phyloP scores from a whole-genome alignment of 2,329 filamentous ascomycete species.

The Fusarium udum region DNA sequence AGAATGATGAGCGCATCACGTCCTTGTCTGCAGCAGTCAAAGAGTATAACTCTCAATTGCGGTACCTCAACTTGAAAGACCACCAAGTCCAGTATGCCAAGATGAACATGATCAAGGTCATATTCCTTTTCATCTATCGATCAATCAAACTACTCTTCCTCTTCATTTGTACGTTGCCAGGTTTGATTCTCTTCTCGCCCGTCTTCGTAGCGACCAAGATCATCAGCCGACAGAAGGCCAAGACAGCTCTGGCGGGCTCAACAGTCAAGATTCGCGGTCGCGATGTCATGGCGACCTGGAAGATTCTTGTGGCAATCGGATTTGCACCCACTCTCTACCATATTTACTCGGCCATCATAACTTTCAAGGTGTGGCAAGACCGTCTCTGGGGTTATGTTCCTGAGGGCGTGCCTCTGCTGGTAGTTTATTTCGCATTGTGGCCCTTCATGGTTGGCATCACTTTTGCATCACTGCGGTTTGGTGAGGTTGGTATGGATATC shows the following conservation, averaged over 20 bases:
- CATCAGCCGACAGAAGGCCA: slow-evolving; percentile 83
- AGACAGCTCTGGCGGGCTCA: slow-evolving; percentile 83
- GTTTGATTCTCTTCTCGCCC: slow-evolving; percentile 85
- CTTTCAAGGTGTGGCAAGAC: slow-evolving; percentile 82
- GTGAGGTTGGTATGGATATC: slow-evolving; percentile 99
- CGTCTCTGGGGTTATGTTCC: slow-evolving; percentile 85
- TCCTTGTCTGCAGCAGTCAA: slow-evolving; percentile 78
- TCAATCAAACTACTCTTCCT: slow-evolving; percentile 80
- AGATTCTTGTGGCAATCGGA: slow-evolving; percentile 86
- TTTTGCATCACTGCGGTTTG: slow-evolving; percentile 91
- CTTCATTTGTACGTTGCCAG: slow-evolving; percentile 83
- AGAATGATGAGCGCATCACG: slow-evolving; percentile 86
- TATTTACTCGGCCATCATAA: slow-evolving; percentile 78
- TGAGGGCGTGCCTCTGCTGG: slow-evolving; percentile 80
- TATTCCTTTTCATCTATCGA: slow-evolving; percentile 82
- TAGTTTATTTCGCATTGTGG: slow-evolving; percentile 78
- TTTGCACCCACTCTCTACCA: slow-evolving; percentile 85
- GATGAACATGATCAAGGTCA: slow-evolving; percentile 79
- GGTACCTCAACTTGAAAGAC: slow-evolving; percentile 86
- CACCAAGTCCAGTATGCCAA: slow-evolving; percentile 94
- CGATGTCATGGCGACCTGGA: slow-evolving; percentile 95
- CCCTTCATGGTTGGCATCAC: slow-evolving; percentile 87
- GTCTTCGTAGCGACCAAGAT: slow-evolving; percentile 86
- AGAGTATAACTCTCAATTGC: slow-evolving; percentile 86
- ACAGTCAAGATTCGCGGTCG: slow-evolving; percentile 88